Conservation (phyloP, 306 rosid species). For the Dicorynia guianensis region DNA sequence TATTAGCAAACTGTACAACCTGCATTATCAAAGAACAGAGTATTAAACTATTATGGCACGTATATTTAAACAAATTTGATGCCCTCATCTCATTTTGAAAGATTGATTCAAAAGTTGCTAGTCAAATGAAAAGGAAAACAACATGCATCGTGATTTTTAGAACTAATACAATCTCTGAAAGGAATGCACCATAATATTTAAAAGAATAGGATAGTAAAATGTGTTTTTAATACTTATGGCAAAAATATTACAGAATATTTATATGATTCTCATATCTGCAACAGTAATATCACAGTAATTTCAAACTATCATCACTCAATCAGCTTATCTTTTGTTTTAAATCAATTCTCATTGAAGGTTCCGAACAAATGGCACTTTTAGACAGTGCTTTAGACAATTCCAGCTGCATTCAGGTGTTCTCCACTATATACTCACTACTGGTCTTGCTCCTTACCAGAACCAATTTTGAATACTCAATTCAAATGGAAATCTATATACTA, state of each 20-base stretch:
- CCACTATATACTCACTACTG: neutral
- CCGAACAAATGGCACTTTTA: neutral
- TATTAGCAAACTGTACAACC: conserved; percentile 83
- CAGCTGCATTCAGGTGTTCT: neutral
- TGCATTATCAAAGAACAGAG: conserved; percentile 49
- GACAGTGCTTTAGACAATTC: neutral
- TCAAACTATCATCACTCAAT: neutral
- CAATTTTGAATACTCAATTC: neutral
- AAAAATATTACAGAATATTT: neutral
- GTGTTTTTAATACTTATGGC: neutral
- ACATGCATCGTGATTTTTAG: neutral
- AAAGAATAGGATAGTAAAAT: neutral
- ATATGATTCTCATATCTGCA: conserved; percentile 1
- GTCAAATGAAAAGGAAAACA: conserved; percentile 24
- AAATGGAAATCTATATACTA: neutral
- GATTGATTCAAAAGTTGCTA: neutral
- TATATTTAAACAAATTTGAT: conserved; percentile 8
- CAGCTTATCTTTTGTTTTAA: neutral
- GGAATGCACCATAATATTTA: no score
- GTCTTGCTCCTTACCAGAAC: conserved; percentile 2
- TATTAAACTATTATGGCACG: conserved; percentile 16
- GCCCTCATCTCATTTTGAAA: conserved; percentile 29
- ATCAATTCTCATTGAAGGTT: neutral
- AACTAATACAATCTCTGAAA: neutral
- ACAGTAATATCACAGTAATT: neutral